A percentile compares a stretch with the other conserved stretches of the same genome.
phyloP scores from a whole-genome alignment of 768 basidiomycete species.

The Leucogyrophana mollusca region DNA sequence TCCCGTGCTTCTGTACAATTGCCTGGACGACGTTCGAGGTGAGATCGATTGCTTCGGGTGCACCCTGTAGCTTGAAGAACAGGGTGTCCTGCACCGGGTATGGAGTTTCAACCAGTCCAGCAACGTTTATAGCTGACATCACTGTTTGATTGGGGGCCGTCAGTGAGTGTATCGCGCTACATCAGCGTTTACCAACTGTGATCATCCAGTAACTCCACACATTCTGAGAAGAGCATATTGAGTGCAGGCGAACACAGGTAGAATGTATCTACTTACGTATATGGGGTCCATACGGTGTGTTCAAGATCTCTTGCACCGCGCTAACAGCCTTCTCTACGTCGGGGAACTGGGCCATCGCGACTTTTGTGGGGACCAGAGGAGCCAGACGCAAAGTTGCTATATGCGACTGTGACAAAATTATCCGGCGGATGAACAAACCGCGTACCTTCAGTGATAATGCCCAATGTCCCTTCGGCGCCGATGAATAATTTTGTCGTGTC shows the following conservation, averaged over 20 bases:
- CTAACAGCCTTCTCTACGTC: constrained; percentile 73
- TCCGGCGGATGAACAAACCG: background rate
- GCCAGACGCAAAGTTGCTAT: constrained; percentile 80
- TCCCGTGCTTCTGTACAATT: constrained; percentile 68
- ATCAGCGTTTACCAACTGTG: constrained; percentile 45
- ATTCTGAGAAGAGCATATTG: constrained; percentile 48
- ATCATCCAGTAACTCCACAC: constrained; percentile 84
- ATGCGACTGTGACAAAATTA: constrained; percentile 1
- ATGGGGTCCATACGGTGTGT: constrained; percentile 62
- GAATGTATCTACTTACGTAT: constrained; percentile 56
- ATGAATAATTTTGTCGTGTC: constrained; percentile 88
- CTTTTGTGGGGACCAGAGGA: constrained; percentile 77
- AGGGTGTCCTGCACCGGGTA: constrained; percentile 77
- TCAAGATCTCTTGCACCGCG: constrained; percentile 81
- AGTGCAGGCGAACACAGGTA: background rate
- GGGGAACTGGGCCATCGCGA: constrained; percentile 87
- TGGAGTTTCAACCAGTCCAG: constrained; percentile 55
- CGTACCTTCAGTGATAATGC: constrained; percentile 83
- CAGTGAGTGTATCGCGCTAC: background rate
- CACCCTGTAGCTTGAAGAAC: constrained; percentile 92
- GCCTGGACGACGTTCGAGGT: constrained; percentile 57
- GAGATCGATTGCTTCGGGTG: constrained; percentile 52
- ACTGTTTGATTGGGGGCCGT: constrained; percentile 34
- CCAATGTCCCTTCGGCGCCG: constrained; percentile 87
- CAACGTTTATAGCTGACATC: constrained; percentile 75